phyloP scores from a whole-genome alignment of 2,329 filamentous ascomycete genomes.

The Microdochium trichocladiopsis region DNA sequence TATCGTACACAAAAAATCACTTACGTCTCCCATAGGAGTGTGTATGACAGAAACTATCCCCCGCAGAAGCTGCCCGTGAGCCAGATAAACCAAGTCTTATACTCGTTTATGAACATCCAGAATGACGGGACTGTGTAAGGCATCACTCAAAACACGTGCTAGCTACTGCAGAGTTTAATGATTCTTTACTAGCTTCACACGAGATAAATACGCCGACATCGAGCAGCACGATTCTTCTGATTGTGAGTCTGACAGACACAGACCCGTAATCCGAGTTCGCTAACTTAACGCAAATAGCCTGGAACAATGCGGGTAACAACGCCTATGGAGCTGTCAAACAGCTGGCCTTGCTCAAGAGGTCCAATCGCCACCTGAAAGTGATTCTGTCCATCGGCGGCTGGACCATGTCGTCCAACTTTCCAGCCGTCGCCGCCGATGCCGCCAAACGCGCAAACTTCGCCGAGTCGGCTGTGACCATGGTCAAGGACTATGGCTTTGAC shows the following conservation, averaged over 20 bases:
- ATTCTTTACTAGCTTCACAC: slow-evolving; percentile 40
- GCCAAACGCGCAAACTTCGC: slow-evolving; percentile 63
- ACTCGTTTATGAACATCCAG: slow-evolving; percentile 71
- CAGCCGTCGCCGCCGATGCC: slow-evolving; percentile 56
- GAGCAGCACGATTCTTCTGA: slow-evolving; percentile 69
- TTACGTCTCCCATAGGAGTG: slow-evolving; percentile 43
- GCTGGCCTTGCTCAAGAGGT: slow-evolving; percentile 68
- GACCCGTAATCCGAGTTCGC: background rate
- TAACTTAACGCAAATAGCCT: slow-evolving; percentile 25
- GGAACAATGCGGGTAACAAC: slow-evolving; percentile 61
- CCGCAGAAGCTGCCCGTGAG: slow-evolving; percentile 62
- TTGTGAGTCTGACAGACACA: slow-evolving; percentile 29
- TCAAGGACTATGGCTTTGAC: slow-evolving; percentile 64
- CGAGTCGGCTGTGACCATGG: slow-evolving; percentile 55
- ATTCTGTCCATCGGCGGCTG: slow-evolving; percentile 79
- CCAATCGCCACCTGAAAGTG: slow-evolving; percentile 69
- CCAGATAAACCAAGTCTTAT: slow-evolving; percentile 72
- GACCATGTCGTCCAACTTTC: slow-evolving; percentile 75
- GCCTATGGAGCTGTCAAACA: slow-evolving; percentile 79
- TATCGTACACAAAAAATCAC: background rate
- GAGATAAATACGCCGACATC: slow-evolving; percentile 62
- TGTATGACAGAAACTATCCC: slow-evolving; percentile 67
- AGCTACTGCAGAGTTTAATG: slow-evolving; percentile 7
- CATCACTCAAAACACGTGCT: background rate
- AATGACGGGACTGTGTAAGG: slow-evolving; percentile 64